Evolutionary conservation across 2,329 filamentous ascomycete species (phyloP).

Genomic region (Teratosphaeria epicoccoides): DNA sequence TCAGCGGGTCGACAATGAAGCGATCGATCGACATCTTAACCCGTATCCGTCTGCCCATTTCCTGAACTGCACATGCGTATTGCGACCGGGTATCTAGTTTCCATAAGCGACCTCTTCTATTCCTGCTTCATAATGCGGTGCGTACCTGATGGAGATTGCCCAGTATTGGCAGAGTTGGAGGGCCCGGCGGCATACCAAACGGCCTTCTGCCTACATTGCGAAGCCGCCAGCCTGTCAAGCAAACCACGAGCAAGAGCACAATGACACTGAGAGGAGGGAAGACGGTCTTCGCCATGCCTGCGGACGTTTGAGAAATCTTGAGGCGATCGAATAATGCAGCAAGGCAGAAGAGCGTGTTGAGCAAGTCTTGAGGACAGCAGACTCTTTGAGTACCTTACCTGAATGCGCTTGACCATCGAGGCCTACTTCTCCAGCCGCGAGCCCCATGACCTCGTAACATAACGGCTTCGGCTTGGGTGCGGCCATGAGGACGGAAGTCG

Average conservation of each 20-base stretch:
- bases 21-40: background rate
- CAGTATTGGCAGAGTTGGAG: slow-evolving; percentile 18
- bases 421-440: too few relatives aligned
- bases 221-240: background rate
- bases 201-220: slow-evolving; percentile 7
- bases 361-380: background rate
- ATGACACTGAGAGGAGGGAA: background rate
- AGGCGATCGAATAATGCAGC: background rate
- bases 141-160: slow-evolving; percentile 19
- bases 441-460: background rate
- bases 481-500: background rate
- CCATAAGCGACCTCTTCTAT: background rate
- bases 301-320: background rate
- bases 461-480: background rate
- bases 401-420: background rate
- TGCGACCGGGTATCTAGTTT: slow-evolving; percentile 30
- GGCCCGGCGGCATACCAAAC: slow-evolving; percentile 16
- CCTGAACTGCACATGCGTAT: slow-evolving; percentile 38
- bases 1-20: background rate
- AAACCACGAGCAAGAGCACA: background rate
- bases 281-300: background rate
- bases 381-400: background rate
- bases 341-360: background rate
- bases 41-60: slow-evolving; percentile 43
- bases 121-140: slow-evolving; percentile 3